Base-by-base conservation (phyloP, 1,284 basidiomycete genomes). In the Tilletia setariae region DNA sequence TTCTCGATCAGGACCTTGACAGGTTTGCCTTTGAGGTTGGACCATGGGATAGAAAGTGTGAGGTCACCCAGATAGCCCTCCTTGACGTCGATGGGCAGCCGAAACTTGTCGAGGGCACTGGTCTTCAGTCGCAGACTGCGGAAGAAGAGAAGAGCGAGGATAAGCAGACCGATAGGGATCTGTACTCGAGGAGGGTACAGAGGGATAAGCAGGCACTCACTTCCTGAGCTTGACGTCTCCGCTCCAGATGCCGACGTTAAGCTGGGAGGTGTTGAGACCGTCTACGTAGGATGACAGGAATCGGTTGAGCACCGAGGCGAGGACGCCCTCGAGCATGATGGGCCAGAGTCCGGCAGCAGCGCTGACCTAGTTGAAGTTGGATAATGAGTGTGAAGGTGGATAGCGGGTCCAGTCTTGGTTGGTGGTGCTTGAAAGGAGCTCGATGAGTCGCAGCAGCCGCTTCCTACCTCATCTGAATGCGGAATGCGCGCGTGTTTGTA, bases 221-320 rank as follows among this genome's bases (percentile, higher is more conserved):
- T 80, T 81, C 61, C 88, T 87, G 63, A 97, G 86, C 40, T 91
- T 91, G 67, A 96, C 85, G 83, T 93, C 90, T 88, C 94, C 95
- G 86, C 92, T 91, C 78, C 90, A 92, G 74, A 98, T 92, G 35
- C 94, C 94, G 85, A 96, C 90, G 79, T 94, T 94, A 63, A 98
- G 90, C 84, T 96, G 93, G 79, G 91, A 90, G 77, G 94, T 89
- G 83, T 98, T 94, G 82, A 99, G 85, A 78, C 97, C 96, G 85
- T 96, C 94, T 73, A 98, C 91, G 87, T 98, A 98, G 0, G 93
- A 91, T 53, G 93, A 92, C 64, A 97, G 89, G 74, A 96, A 91
- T 76, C 91, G 89, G 83, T 96, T 96, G 53, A 82, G 75, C 25
- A 82, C 74, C 32, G 77, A 74, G 30, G 80, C 80, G n/a, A 81